phyloP scores from a whole-genome alignment of 2,329 filamentous ascomycete genomes.

The Aspergillus texensis region DNA sequence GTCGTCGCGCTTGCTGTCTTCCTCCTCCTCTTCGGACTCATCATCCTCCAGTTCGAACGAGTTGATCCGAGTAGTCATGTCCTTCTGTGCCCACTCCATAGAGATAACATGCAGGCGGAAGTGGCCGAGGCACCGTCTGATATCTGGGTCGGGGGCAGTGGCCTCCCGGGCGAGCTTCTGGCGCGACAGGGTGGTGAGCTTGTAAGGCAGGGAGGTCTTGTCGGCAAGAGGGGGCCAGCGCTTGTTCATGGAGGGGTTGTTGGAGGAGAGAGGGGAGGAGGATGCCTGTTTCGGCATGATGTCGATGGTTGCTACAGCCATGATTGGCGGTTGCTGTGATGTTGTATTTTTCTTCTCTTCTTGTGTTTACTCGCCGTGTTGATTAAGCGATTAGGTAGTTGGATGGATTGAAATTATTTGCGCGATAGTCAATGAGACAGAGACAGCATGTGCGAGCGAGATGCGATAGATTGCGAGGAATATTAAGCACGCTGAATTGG shows the following conservation, averaged over 20 bases:
- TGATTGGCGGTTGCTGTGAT: slow-evolving; percentile 11
- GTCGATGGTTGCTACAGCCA: slow-evolving; percentile 28
- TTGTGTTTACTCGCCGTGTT: neutral
- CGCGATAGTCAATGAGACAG: neutral
- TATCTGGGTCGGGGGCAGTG: slow-evolving; percentile 37
- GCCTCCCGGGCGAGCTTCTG: slow-evolving; percentile 40
- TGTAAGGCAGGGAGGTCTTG: slow-evolving; percentile 37
- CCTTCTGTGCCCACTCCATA: slow-evolving; percentile 37
- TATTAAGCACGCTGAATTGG: neutral
- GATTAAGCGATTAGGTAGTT: neutral
- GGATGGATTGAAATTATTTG: neutral
- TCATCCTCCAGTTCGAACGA: slow-evolving; percentile 40
- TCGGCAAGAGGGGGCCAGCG: slow-evolving; percentile 41
- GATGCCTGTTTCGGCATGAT: slow-evolving; percentile 19
- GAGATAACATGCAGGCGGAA: slow-evolving; percentile 38
- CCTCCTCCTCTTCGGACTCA: slow-evolving; percentile 29
- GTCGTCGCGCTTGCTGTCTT: slow-evolving; percentile 18
- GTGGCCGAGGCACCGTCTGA: slow-evolving; percentile 39
- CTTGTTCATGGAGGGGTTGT: slow-evolving; percentile 32
- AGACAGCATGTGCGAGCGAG: neutral
- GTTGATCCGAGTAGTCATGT: slow-evolving; percentile 39
- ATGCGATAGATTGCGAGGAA: neutral
- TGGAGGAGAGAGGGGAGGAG: slow-evolving; percentile 26
- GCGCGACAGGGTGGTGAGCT: slow-evolving; percentile 38
- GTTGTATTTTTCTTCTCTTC: neutral